Evolutionary conservation across 345 rosid genomes (phyloP).

Genomic region (Ailanthus altissimus): DNA sequence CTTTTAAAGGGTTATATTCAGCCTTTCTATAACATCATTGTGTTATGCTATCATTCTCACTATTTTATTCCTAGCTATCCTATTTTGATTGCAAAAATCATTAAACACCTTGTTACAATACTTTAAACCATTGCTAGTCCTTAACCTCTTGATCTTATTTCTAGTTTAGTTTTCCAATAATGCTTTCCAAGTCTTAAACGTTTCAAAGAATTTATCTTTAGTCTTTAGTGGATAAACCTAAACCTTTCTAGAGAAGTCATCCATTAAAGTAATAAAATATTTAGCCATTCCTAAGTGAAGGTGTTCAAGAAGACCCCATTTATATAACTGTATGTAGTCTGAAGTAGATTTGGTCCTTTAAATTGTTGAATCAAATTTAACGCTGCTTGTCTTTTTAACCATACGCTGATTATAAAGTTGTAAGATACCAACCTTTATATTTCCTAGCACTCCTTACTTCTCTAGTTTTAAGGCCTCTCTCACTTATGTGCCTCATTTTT

Average conservation of each 20-base stretch:
- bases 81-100: not conserved
- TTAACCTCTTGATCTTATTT: not conserved
- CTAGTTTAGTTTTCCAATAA: not conserved
- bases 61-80: not conserved
- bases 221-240: not conserved
- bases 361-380: no score
- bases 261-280: not conserved
- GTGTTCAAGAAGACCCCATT: no score
- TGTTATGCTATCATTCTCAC: not conserved
- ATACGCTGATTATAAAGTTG: no score
- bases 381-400: no score
- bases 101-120: not conserved
- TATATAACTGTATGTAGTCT: no score
- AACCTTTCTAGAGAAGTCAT: not conserved
- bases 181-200: not conserved
- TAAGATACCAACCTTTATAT: no score
- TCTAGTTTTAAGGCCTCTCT: no score
- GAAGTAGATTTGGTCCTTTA: no score
- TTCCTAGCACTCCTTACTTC: no score
- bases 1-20: not conserved
- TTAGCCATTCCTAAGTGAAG: not conserved
- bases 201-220: not conserved
- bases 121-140: not conserved
- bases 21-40: not conserved
- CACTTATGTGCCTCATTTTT: no score